Percentiles rank a stretch among this genome's conserved stretches.
Conservation (phyloP, 2,329 filamentous ascomycete species). For the Talaromyces sp. region DNA sequence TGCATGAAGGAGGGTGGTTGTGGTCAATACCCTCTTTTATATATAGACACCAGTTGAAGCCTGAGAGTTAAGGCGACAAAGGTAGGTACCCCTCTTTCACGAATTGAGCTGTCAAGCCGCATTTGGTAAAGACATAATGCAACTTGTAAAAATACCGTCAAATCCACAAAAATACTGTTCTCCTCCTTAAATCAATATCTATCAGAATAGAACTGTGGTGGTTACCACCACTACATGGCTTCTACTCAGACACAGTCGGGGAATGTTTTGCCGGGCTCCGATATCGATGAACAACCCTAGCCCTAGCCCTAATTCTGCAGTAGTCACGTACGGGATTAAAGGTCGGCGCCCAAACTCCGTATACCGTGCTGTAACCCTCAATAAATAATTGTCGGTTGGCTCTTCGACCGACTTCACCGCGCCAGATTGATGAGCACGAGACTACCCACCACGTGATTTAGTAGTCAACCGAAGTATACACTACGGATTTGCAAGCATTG, state of each 20-base stretch:
- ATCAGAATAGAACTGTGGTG: background rate
- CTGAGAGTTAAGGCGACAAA: background rate
- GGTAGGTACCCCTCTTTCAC: background rate
- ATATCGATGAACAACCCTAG: too few species aligned
- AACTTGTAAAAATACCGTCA: background rate
- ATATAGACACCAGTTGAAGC: background rate
- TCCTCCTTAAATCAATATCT: background rate
- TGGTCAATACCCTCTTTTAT: background rate
- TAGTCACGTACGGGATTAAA: too few species aligned
- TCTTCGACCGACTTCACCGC: background rate
- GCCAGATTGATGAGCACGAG: background rate
- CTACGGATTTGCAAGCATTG: background rate
- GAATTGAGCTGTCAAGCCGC: background rate
- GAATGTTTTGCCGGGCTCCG: background rate
- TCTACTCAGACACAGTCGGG: background rate
- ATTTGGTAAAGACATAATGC: background rate
- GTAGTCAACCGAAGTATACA: background rate
- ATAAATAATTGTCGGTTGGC: background rate
- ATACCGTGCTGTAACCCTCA: background rate
- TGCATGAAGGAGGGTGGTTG: background rate
- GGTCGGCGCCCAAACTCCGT: too few species aligned
- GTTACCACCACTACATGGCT: background rate
- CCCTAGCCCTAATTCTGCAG: too few species aligned
- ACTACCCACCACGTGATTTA: background rate
- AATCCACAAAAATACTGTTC: background rate